Percentiles rank a stretch among this genome's conserved stretches.
Conservation (phyloP, 257 asterid genomes). For the Salvia splendens region DNA sequence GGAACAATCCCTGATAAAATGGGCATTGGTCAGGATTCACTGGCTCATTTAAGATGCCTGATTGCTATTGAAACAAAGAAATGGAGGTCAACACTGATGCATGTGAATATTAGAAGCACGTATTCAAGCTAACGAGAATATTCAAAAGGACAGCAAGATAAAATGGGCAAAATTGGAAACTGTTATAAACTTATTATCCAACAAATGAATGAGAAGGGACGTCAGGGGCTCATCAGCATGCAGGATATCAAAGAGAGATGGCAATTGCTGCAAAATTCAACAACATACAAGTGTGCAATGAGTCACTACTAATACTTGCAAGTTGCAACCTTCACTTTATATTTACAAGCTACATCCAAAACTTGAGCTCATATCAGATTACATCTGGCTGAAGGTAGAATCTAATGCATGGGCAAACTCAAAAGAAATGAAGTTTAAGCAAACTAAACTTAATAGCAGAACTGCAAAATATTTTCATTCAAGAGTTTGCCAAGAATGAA, state of each 20-base stretch:
- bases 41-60: slow-evolving; percentile 38
- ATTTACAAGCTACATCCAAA: slow-evolving; percentile 8
- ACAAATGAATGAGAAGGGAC: not conserved
- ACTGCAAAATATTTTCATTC: no score
- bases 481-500: no score
- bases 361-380: not conserved
- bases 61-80: slow-evolving; percentile 43
- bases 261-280: not conserved
- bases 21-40: slow-evolving; percentile 30
- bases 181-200: not conserved
- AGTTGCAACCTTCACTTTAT: not conserved
- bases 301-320: not conserved
- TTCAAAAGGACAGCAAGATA: not conserved
- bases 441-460: no score
- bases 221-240: slow-evolving; percentile 14
- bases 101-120: slow-evolving; percentile 5
- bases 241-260: not conserved
- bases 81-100: slow-evolving; percentile 14
- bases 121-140: slow-evolving; percentile 13
- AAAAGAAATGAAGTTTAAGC: not conserved
- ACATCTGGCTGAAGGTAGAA: no score
- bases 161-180: not conserved
- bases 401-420: no score
- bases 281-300: not conserved
- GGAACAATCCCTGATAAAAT: slow-evolving; percentile 71